phyloP scores from a whole-genome alignment of 768 basidiomycete genomes.

The Mycena venus region DNA sequence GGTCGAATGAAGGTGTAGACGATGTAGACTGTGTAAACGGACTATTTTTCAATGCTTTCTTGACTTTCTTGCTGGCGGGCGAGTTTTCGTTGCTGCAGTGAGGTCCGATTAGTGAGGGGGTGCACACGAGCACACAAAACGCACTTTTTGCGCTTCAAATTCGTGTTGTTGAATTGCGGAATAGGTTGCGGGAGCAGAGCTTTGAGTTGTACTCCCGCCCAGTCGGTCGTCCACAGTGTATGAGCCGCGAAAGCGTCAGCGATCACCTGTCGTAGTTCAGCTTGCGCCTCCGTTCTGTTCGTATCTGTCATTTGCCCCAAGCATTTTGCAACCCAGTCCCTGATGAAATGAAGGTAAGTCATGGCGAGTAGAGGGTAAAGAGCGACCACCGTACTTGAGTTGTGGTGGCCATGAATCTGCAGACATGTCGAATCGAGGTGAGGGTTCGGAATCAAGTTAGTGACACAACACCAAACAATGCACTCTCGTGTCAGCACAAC shows the following conservation, averaged over 20 bases:
- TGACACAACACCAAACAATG: conserved; percentile 16
- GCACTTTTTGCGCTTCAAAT: conserved; percentile 81
- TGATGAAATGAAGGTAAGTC: conserved; percentile 52
- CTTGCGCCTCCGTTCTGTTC: conserved; percentile 90
- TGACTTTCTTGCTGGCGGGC: conserved; percentile 65
- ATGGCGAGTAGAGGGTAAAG: neutral
- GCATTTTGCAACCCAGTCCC: conserved; percentile 96
- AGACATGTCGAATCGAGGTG: conserved; percentile 63
- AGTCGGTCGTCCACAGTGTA: conserved; percentile 94
- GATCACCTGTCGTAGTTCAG: conserved; percentile 97
- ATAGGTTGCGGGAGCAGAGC: conserved; percentile 75
- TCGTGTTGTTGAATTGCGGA: conserved; percentile 56
- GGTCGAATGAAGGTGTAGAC: conserved; percentile 59
- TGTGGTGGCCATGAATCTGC: conserved; percentile 86
- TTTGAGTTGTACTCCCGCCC: conserved; percentile 89
- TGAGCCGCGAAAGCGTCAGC: conserved; percentile 90
- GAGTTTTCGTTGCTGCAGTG: conserved; percentile 59
- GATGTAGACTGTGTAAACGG: conserved; percentile 46
- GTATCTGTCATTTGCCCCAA: conserved; percentile 91
- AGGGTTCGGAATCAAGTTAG: neutral
- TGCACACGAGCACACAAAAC: conserved; percentile 34
- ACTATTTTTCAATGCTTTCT: conserved; percentile 69
- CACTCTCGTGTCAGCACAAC: too few relatives aligned
- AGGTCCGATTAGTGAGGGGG: too few relatives aligned
- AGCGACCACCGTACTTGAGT: conserved; percentile 68